Conservation (phyloP, 768 basidiomycete genomes). For the Austroboletus eburneus region DNA sequence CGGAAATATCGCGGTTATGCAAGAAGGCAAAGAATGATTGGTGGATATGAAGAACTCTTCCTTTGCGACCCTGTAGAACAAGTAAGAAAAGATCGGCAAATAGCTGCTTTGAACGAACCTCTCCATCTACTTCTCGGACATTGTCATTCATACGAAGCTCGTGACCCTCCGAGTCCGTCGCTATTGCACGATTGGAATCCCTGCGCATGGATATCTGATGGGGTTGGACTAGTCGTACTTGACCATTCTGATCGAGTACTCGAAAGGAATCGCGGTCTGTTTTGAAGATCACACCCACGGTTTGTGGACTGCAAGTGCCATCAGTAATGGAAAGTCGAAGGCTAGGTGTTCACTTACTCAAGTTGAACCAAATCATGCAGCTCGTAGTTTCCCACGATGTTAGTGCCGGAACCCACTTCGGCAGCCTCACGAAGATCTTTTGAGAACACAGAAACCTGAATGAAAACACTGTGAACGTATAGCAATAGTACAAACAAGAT, state of each 20-base stretch:
- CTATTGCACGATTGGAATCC: conserved; percentile 77
- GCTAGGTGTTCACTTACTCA: conserved; percentile 57
- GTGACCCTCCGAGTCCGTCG: conserved; percentile 84
- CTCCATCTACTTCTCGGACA: conserved; percentile 88
- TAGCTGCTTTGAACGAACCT: conserved; percentile 45
- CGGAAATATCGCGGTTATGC: conserved; percentile 83
- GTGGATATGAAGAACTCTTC: conserved; percentile 88
- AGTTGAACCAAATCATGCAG: conserved; percentile 95
- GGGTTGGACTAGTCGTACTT: conserved; percentile 83
- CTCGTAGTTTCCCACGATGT: conserved; percentile 90
- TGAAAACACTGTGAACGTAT: conserved; percentile 4
- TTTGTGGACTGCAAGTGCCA: conserved; percentile 60
- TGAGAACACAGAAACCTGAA: conserved; percentile 90
- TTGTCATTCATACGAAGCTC: conserved; percentile 86
- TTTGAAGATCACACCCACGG: conserved; percentile 96
- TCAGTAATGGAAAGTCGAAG: conserved; percentile 7
- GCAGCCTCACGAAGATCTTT: conserved; percentile 97
- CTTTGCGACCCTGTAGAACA: conserved; percentile 65
- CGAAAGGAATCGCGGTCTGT: conserved; percentile 96
- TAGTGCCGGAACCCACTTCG: conserved; percentile 90
- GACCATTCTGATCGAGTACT: conserved; percentile 91
- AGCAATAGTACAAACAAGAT: neutral
- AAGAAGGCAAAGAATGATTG: conserved; percentile 93
- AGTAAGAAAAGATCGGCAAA: neutral
- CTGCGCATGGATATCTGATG: conserved; percentile 93